These are phyloP conservation scores for Fusarium mangiferae DNA, from an alignment of 2,329 filamentous ascomycete genomes.

Conservation along the genomic window DNA sequence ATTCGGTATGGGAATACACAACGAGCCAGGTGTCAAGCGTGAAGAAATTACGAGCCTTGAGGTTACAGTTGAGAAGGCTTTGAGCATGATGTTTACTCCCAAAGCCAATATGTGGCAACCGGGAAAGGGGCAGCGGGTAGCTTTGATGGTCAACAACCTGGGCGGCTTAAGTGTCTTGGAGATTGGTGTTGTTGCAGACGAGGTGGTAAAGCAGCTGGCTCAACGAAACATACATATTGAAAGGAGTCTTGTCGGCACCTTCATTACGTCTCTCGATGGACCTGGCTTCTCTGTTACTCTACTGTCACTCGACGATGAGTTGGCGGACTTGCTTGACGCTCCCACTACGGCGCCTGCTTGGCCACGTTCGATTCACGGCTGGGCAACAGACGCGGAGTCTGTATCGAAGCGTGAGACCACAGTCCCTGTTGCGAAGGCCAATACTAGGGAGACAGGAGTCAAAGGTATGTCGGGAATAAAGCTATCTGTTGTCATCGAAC, in stretches of 20 bases:
- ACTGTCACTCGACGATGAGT: constrained; percentile 34
- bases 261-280: constrained; percentile 40
- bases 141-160: constrained; percentile 41
- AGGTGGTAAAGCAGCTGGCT: constrained; percentile 33
- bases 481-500: not conserved
- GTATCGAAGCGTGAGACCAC: constrained; percentile 23
- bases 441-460: constrained; percentile 29
- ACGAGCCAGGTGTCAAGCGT: constrained; percentile 42
- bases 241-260: constrained; percentile 36
- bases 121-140: constrained; percentile 18
- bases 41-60: constrained; percentile 27
- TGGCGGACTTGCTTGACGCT: constrained; percentile 33
- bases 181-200: constrained; percentile 39
- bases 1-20: constrained; percentile 44
- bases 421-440: constrained; percentile 2
- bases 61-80: constrained; percentile 27
- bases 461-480: constrained; percentile 10
- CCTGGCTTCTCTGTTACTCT: constrained; percentile 40
- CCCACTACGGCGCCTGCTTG: constrained; percentile 39
- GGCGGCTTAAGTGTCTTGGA: constrained; percentile 40
- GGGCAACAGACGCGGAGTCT: constrained; percentile 27
- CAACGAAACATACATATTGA: constrained; percentile 16
- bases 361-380: constrained; percentile 38
- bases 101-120: constrained; percentile 41
- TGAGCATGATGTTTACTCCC: constrained; percentile 38